These are phyloP conservation scores for Penicillium sp. DNA, from an alignment of 2,329 filamentous ascomycete species.

Conservation along the genomic window DNA sequence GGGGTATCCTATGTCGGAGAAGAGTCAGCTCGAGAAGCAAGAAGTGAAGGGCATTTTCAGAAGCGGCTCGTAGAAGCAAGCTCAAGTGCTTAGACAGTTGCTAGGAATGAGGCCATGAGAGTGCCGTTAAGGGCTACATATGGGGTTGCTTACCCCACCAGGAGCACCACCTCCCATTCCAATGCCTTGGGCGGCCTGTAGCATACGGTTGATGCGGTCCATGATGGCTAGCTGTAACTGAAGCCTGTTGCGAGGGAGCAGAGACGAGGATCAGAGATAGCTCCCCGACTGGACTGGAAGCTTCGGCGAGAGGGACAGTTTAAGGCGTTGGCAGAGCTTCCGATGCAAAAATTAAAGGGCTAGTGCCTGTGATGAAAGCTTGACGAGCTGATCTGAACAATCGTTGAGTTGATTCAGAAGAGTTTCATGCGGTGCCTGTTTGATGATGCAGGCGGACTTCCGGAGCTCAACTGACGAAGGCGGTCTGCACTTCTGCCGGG, in stretches of 20 bases:
- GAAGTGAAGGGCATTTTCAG: neutral
- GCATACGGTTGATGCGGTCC: slow-evolving; percentile 88
- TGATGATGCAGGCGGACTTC: slow-evolving; percentile 7
- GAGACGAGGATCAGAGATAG: slow-evolving; percentile 16
- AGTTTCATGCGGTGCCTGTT: slow-evolving; percentile 7
- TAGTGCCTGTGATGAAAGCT: neutral
- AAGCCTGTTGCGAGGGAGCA: slow-evolving; percentile 13
- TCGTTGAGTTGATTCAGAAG: slow-evolving; percentile 4
- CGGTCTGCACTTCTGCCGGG: slow-evolving; percentile 24
- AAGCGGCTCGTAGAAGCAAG: slow-evolving; percentile 2
- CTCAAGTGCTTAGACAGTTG: slow-evolving; percentile 3
- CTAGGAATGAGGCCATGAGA: slow-evolving; percentile 4
- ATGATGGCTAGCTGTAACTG: slow-evolving; percentile 47
- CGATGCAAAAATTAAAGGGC: neutral
- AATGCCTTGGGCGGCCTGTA: slow-evolving; percentile 65
- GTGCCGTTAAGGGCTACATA: slow-evolving; percentile 3
- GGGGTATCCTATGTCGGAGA: slow-evolving; percentile 63
- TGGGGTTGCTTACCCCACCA: slow-evolving; percentile 33
- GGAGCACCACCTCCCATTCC: slow-evolving; percentile 37
- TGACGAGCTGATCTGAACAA: slow-evolving; percentile 7
- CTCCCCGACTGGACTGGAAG: slow-evolving; percentile 26
- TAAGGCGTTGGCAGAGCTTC: neutral
- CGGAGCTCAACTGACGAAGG: slow-evolving; percentile 29
- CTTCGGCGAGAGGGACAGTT: slow-evolving; percentile 14
- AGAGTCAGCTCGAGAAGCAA: slow-evolving; percentile 5